Evolutionary conservation across 139 green algal species (phyloP).

Genomic region (Axilococcus clingmanii): DNA sequence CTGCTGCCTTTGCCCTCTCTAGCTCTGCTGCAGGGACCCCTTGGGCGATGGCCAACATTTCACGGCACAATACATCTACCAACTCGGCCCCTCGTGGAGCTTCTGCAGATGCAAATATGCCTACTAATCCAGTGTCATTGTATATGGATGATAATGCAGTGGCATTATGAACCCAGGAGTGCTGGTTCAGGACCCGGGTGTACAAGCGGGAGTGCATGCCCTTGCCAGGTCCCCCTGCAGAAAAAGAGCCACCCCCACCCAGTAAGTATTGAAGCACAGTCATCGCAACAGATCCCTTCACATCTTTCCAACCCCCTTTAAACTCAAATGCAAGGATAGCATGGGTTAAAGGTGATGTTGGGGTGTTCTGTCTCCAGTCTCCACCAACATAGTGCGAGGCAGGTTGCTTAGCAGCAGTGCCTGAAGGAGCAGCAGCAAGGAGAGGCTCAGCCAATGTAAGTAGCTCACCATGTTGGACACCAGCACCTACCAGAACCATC

Average conservation of each 20-base stretch:
- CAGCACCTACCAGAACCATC: constrained; percentile 79
- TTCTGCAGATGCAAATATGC: constrained; percentile 59
- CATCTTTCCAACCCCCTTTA: constrained; percentile 78
- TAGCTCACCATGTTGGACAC: constrained; percentile 69
- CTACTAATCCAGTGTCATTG: constrained; percentile 82
- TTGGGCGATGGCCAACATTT: constrained; percentile 46
- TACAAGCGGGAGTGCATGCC: constrained; percentile 97
- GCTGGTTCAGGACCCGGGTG: constrained; percentile 80
- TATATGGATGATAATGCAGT: constrained; percentile 76
- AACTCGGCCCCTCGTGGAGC: constrained; percentile 25
- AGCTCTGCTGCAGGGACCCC: constrained; percentile 64
- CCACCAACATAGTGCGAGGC: constrained; percentile 17
- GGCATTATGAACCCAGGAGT: constrained; percentile 77
- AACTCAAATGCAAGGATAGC: constrained; percentile 66
- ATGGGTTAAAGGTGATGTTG: constrained; percentile 31
- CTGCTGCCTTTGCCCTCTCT: constrained; percentile 75
- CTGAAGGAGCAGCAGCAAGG: constrained; percentile 24
- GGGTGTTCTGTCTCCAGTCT: constrained; percentile 27
- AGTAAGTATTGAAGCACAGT: constrained; percentile 85
- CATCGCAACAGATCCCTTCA: constrained; percentile 67
- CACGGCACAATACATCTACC: constrained; percentile 36
- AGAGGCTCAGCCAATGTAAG: constrained; percentile 55
- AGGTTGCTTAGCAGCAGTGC: not conserved
- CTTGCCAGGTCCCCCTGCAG: constrained; percentile 79
- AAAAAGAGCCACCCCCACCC: constrained; percentile 90